Evolutionary conservation across 1,284 basidiomycete species (phyloP).

Genomic region (Pseudozyma pruni): DNA sequence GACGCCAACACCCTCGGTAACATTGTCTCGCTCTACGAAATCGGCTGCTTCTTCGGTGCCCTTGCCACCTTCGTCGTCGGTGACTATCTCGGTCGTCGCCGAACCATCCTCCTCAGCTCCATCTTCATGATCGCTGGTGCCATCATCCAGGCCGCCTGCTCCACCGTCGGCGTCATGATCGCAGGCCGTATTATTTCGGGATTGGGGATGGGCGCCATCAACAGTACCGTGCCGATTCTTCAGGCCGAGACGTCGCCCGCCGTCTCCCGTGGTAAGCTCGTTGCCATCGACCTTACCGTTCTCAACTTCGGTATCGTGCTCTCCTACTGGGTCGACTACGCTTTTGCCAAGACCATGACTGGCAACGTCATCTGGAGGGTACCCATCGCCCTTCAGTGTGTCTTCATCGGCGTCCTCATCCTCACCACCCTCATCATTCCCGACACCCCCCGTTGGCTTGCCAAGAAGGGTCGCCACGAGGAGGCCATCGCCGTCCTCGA

Average conservation of each 20-base stretch:
- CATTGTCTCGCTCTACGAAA: conserved; percentile 51
- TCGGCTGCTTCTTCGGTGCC: conserved; percentile 47
- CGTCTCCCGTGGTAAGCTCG: conserved; percentile 74
- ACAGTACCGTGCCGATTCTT: conserved; percentile 74
- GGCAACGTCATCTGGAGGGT: conserved; percentile 75
- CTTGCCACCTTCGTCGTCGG: conserved; percentile 41
- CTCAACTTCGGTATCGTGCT: conserved; percentile 78
- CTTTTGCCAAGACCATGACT: conserved; percentile 69
- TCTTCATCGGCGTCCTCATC: conserved; percentile 75
- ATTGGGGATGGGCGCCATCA: conserved; percentile 77
- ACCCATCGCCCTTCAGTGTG: conserved; percentile 77
- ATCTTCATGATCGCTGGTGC: conserved; percentile 76
- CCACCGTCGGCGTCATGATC: conserved; percentile 73
- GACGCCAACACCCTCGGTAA: conserved; percentile 46
- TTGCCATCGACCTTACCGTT: conserved; percentile 77
- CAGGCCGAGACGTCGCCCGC: conserved; percentile 77
- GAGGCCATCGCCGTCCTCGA: conserved; percentile 77
- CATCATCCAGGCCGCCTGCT: conserved; percentile 73
- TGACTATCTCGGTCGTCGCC: conserved; percentile 39
- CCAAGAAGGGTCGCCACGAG: conserved; percentile 72
- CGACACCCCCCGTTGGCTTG: conserved; percentile 78
- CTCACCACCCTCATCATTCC: conserved; percentile 75
- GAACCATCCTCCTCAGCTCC: conserved; percentile 53
- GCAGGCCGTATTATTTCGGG: conserved; percentile 76
- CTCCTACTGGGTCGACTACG: conserved; percentile 69